A percentile compares a stretch with the other conserved stretches of the same genome.
These are phyloP conservation scores for Phytophthora crassamura DNA, from an alignment of 352 stramenopile genomes.

Conservation along the genomic window DNA sequence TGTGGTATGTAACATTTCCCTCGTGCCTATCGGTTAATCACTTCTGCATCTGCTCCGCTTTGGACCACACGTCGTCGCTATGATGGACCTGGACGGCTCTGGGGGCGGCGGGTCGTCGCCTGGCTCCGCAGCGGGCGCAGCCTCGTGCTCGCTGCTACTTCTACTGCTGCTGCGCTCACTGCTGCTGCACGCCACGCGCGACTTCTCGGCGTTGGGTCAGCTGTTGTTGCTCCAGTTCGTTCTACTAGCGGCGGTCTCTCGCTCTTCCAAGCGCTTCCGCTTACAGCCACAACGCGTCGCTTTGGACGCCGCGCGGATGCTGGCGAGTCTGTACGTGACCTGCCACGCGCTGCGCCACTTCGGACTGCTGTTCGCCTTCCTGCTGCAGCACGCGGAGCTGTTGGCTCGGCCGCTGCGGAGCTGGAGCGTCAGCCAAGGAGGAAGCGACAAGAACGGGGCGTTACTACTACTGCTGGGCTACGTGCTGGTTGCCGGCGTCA, in stretches of 20 bases:
- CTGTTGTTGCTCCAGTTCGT: slow-evolving; percentile 40
- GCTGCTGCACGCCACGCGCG: slow-evolving; percentile 27
- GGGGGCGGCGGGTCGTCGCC: background rate
- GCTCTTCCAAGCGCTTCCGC: slow-evolving; percentile 12
- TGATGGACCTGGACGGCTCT: slow-evolving; percentile 30
- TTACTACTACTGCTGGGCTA: slow-evolving; percentile 54
- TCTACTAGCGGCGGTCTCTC: slow-evolving; percentile 14
- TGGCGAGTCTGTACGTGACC: slow-evolving; percentile 56
- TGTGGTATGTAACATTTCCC: background rate
- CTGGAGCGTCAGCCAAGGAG: slow-evolving; percentile 4
- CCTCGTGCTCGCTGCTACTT: slow-evolving; percentile 18
- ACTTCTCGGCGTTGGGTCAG: slow-evolving; percentile 44
- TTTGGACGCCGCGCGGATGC: slow-evolving; percentile 44
- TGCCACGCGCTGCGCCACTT: slow-evolving; percentile 72
- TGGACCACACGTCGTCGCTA: no score
- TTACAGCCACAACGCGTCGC: slow-evolving; percentile 25
- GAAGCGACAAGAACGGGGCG: slow-evolving; percentile 26
- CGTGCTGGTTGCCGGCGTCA: slow-evolving; percentile 66
- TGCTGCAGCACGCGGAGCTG: slow-evolving; percentile 59
- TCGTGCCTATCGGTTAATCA: background rate
- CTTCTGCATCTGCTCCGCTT: no score
- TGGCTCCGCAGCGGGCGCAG: slow-evolving; percentile 1
- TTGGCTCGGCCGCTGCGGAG: slow-evolving; percentile 56
- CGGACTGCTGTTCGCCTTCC: slow-evolving; percentile 72
- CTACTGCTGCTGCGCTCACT: slow-evolving; percentile 27